These are phyloP conservation scores for Gonium pectorale DNA, from an alignment of 139 green algal species.

Conservation along the genomic window DNA sequence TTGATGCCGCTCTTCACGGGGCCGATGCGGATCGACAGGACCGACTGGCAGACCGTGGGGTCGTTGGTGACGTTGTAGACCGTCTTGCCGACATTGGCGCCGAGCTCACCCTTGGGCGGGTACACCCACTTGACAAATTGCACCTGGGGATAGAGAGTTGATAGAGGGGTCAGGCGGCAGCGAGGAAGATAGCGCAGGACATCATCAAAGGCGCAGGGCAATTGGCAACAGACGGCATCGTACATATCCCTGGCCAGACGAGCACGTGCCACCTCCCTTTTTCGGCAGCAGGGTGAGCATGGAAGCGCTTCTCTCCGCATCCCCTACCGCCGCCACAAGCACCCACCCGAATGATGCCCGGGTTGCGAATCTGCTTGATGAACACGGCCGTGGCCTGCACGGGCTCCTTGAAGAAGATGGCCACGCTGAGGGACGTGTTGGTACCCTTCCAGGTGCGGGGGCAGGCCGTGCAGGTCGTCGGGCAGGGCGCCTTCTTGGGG, in stretches of 20 bases:
- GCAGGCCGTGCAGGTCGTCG: constrained; percentile 1
- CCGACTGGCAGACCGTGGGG: constrained; percentile 5
- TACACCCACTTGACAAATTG: constrained; percentile 25
- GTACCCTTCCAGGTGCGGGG: not conserved
- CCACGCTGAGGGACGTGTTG: not conserved
- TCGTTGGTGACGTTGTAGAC: constrained; percentile 19
- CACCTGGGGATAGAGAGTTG: not conserved
- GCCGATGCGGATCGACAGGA: not conserved
- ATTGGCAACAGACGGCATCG: no score
- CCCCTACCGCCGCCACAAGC: not conserved
- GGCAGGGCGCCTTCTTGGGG: constrained; percentile 2
- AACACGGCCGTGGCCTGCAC: not conserved
- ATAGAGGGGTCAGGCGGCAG: no score
- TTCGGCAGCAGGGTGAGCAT: not conserved
- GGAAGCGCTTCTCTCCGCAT: not conserved
- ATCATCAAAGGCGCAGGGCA: no score
- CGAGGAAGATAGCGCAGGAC: no score
- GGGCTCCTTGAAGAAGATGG: constrained; percentile 34
- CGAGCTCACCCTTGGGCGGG: not conserved
- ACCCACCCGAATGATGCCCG: not conserved
- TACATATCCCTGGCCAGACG: no score
- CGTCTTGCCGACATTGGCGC: not conserved
- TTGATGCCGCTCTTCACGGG: constrained; percentile 4
- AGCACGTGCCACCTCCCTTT: no score
- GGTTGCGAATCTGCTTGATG: constrained; percentile 24